A percentile compares a stretch with the other conserved stretches of the same genome.
phyloP scores from a whole-genome alignment of 805 yeast species.

The Nakazawaea populi region DNA sequence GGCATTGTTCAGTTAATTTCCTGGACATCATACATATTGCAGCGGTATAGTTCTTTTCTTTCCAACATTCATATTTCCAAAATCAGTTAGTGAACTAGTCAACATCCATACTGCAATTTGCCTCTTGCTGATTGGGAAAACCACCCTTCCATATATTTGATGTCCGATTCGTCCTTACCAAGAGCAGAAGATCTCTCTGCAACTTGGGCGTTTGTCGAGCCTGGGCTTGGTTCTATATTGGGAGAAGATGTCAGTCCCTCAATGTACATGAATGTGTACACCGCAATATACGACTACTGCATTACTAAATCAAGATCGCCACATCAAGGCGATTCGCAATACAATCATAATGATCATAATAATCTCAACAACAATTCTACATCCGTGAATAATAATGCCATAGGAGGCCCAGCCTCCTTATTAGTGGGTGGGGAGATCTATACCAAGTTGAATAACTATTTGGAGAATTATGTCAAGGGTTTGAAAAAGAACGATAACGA shows the following conservation, averaged over 20 bases:
- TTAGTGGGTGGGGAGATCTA: constrained; percentile 91
- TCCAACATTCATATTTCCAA: too few species aligned
- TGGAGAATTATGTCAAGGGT: constrained; percentile 50
- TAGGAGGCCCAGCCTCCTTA: constrained; percentile 23
- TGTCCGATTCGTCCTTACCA: constrained; percentile 28
- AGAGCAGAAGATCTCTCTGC: constrained; percentile 57
- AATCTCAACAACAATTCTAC: not conserved
- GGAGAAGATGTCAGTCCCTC: constrained; percentile 65
- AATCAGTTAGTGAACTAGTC: too few species aligned
- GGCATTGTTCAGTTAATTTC: too few species aligned
- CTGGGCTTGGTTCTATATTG: constrained; percentile 63
- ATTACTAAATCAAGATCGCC: constrained; percentile 64
- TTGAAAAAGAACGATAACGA: constrained; percentile 52
- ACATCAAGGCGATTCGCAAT: constrained; percentile 21
- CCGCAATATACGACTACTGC: constrained; percentile 91
- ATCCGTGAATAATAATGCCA: constrained; percentile 11
- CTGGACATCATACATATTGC: too few species aligned
- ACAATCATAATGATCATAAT: constrained; percentile 15
- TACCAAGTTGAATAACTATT: constrained; percentile 59
- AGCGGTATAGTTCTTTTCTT: too few species aligned
- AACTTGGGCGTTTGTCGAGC: constrained; percentile 76
- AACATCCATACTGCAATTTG: not conserved
- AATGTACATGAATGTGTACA: constrained; percentile 85
- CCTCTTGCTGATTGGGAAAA: not conserved
- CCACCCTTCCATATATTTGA: not conserved